phyloP scores from a whole-genome alignment of 768 basidiomycete species.

The Mycena epipterygia region DNA sequence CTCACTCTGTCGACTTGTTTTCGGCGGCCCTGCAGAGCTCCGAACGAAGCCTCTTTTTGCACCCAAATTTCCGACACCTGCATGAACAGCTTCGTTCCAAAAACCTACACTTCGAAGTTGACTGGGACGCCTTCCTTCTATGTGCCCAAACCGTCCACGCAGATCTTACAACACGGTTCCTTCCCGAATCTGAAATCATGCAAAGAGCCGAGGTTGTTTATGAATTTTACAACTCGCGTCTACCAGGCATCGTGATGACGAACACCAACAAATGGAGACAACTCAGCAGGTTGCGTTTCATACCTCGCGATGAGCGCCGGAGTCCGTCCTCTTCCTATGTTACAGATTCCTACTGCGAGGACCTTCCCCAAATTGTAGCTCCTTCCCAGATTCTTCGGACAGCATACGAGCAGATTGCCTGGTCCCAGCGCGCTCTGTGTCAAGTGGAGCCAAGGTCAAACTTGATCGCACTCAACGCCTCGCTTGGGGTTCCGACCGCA shows the following conservation, averaged over 20 bases:
- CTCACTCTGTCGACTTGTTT: conserved; percentile 29
- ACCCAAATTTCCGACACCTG: conserved; percentile 22
- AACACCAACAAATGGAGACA: conserved; percentile 22
- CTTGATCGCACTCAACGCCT: conserved; percentile 21
- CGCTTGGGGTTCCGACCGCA: conserved; percentile 32
- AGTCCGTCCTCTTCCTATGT: conserved; percentile 22
- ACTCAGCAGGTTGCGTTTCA: conserved; percentile 27
- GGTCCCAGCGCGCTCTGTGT: conserved; percentile 31
- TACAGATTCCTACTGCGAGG: conserved; percentile 18
- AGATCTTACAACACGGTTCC: conserved; percentile 19
- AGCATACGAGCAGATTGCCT: conserved; percentile 26
- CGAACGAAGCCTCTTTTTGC: conserved; percentile 21
- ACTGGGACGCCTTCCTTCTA: conserved; percentile 31
- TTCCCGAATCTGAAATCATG: conserved; percentile 18
- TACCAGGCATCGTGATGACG: conserved; percentile 27
- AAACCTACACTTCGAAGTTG: conserved; percentile 7
- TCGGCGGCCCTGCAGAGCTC: conserved; percentile 22
- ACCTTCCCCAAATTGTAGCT: conserved; percentile 26
- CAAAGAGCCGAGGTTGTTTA: conserved; percentile 25
- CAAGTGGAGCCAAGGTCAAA: neutral
- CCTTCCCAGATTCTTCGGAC: conserved; percentile 24
- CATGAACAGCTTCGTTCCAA: conserved; percentile 2
- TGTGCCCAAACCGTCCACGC: conserved; percentile 30
- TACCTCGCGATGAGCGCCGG: conserved; percentile 12
- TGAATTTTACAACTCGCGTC: conserved; percentile 2